Evolutionary conservation across 768 basidiomycete species (phyloP), one percentile per base, ranked within the genome.

Genomic region (Gymnopilus junonius): DNA sequence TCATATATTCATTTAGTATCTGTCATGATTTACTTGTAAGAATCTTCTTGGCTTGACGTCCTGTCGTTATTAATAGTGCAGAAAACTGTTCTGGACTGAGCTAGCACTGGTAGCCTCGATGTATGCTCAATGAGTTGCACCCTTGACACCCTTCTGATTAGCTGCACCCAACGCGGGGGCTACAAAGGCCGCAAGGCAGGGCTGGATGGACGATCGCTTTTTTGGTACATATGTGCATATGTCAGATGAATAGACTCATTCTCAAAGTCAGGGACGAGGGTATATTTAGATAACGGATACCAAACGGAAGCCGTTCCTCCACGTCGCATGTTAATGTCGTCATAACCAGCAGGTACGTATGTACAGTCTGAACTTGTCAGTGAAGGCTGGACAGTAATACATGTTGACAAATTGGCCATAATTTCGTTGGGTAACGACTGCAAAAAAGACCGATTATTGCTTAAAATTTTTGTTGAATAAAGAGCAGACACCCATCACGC

Each of bases 21-120:
- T 51, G 48, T 51, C 48, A 51, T 29, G 29, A 32, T 51, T n/a
- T 51, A 29, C 48, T 29, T 51, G 48, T 51, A 51, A 51, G 48
- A 51, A 51, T 29, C 48, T 10, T 29, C 29, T 51, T 51, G 48
- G 48, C 27, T 31, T 51, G 48, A 51, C 48, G n/a, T 32, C 48
- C 23, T 51, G 48, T n/a, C n/a, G 10, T 32, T 51, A 51, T 51
- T 48, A 27, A 51, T 51, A 51, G 48, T 51, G 48, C 31, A 29
- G 4, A 12, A n/a, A 20, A n/a, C 15, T 10, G 10, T 42, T 39
- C 55, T 42, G 34, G 34, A 37, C 55, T 55, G 35, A 55, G 25
- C 48, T 32, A 51, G 27, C 29, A 51, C 48, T 32, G 17, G 27
- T 17, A 32, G 29, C 27, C 48, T 29, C 29, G 29, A 32, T 51